These are phyloP conservation scores for Trichodelitschia bisporula DNA, from an alignment of 495 filamentous ascomycete genomes.

Conservation along the genomic window DNA sequence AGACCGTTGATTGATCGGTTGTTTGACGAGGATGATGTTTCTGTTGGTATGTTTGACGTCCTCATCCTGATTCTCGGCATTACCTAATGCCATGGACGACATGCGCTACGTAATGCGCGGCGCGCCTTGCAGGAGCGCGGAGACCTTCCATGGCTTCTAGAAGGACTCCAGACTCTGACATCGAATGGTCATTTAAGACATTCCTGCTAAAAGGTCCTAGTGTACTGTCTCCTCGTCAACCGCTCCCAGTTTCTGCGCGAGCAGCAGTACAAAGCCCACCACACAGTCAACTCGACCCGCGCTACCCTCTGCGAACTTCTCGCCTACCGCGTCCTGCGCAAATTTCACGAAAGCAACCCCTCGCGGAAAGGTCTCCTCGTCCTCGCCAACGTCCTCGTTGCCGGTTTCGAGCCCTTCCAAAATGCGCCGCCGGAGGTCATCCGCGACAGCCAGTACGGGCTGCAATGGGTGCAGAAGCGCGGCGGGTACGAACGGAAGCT, in stretches of 20 bases:
- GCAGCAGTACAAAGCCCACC: constrained; percentile 37
- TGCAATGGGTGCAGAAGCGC: constrained; percentile 21
- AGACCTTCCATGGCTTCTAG: no score
- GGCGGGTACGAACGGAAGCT: constrained; percentile 31
- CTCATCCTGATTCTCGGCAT: not conserved
- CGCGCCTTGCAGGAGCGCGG: no score
- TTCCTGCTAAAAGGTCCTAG: no score
- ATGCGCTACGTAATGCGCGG: no score
- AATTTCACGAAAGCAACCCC: constrained; percentile 40
- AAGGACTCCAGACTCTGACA: no score
- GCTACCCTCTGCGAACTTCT: constrained; percentile 45
- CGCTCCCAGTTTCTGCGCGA: constrained; percentile 40
- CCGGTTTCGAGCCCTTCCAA: constrained; percentile 49
- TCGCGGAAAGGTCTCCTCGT: constrained; percentile 35
- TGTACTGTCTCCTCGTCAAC: constrained; percentile 52
- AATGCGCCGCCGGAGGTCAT: constrained; percentile 32
- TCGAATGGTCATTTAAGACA: no score
- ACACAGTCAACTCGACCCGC: constrained; percentile 40
- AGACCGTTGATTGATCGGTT: constrained; percentile 44
- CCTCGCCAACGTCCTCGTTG: constrained; percentile 43
- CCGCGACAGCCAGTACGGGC: constrained; percentile 20
- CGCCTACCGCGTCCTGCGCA: constrained; percentile 36
- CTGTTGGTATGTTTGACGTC: constrained; percentile 26
- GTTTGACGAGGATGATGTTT: constrained; percentile 43
- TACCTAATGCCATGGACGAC: no score